phyloP scores from a whole-genome alignment of 805 yeast genomes.

The Barnettozyma wickerhamii region DNA sequence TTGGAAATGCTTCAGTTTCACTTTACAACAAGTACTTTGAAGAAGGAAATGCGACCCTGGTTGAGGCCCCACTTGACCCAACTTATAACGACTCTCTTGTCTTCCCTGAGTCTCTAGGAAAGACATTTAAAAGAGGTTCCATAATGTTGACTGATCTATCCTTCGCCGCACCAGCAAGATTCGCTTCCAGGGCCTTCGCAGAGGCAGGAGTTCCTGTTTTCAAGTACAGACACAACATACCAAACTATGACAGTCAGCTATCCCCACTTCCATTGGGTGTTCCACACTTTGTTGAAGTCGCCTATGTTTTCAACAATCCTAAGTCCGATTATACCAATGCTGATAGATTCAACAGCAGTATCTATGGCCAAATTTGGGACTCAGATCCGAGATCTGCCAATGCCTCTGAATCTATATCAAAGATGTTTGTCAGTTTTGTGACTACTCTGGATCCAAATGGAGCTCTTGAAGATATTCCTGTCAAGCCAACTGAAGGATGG shows the following conservation, averaged over 20 bases:
- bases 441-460: constrained; percentile 41
- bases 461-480: too few species aligned
- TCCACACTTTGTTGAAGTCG: constrained; percentile 9
- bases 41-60: constrained; percentile 2
- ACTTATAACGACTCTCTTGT: constrained; percentile 9
- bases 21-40: background rate
- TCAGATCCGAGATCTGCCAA: constrained; percentile 1
- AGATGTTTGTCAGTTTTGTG: constrained; percentile 7
- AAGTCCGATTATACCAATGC: background rate
- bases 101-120: constrained; percentile 2
- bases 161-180: constrained; percentile 15
- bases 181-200: constrained; percentile 5
- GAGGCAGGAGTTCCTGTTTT: constrained; percentile 6
- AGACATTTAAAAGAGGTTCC: constrained; percentile 3
- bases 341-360: background rate
- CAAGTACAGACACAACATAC: constrained; percentile 11
- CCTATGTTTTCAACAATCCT: constrained; percentile 10
- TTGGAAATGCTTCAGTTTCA: too few species aligned
- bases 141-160: constrained; percentile 10
- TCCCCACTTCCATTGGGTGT: background rate
- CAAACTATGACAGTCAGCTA: background rate
- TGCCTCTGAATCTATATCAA: constrained; percentile 4
- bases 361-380: constrained; percentile 1
- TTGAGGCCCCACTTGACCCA: constrained; percentile 12
- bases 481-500: too few species aligned